Conservation (phyloP, 495 filamentous ascomycete species). For the Lichina pygmaea region DNA sequence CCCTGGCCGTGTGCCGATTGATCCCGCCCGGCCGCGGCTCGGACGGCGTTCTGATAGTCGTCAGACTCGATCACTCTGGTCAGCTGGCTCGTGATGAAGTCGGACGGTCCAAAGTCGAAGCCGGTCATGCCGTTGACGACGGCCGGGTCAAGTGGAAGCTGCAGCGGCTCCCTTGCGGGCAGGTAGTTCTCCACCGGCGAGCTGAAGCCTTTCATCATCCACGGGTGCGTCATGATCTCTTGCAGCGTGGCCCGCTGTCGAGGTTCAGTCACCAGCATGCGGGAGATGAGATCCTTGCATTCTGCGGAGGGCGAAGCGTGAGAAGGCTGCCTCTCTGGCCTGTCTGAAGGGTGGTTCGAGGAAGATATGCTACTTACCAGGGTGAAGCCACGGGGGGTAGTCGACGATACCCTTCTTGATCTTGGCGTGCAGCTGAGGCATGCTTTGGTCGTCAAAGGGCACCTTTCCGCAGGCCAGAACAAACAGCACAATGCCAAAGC, state of each 20-base stretch:
- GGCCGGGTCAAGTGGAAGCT: constrained; percentile 56
- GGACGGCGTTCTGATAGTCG: constrained; percentile 66
- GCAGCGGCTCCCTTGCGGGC: constrained; percentile 56
- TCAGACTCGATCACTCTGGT: constrained; percentile 68
- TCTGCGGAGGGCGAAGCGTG: constrained; percentile 22
- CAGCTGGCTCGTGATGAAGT: constrained; percentile 55
- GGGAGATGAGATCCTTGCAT: constrained; percentile 75
- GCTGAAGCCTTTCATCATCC: constrained; percentile 86
- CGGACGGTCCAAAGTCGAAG: constrained; percentile 82
- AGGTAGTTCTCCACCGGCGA: constrained; percentile 74
- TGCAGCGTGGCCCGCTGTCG: constrained; percentile 57
- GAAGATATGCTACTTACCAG: constrained; percentile 28
- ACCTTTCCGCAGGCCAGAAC: constrained; percentile 96
- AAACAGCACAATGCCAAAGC: constrained; percentile 97
- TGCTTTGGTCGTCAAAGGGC: constrained; percentile 96
- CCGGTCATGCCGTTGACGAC: constrained; percentile 87
- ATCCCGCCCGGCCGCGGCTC: constrained; percentile 33
- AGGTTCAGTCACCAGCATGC: constrained; percentile 94
- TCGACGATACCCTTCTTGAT: constrained; percentile 95
- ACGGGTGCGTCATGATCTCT: constrained; percentile 91
- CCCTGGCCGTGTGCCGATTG: constrained; percentile 31
- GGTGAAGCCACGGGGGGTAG: constrained; percentile 76
- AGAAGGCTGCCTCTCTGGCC: background rate
- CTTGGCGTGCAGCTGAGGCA: constrained; percentile 95
- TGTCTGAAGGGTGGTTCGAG: background rate